phyloP scores from a whole-genome alignment of 179 eudicot species.

The Nepenthes alata region DNA sequence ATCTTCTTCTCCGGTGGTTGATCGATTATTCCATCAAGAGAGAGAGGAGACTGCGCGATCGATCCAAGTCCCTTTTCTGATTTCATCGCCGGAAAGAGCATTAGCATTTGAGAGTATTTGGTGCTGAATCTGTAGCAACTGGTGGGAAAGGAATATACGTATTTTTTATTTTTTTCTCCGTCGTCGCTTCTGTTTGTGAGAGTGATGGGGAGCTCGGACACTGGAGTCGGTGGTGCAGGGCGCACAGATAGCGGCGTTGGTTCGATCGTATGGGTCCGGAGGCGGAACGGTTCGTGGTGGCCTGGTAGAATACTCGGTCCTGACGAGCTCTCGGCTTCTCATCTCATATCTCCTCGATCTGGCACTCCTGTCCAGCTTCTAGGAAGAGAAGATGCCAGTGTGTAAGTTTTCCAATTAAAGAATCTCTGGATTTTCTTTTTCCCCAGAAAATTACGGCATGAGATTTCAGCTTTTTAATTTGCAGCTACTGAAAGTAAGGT shows the following conservation, averaged over 20 bases:
- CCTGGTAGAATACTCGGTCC: constrained; percentile 84
- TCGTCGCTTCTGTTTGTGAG: neutral
- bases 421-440: neutral
- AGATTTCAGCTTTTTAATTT: no score
- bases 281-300: constrained; percentile 99
- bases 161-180: neutral
- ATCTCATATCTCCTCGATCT: constrained; percentile 85
- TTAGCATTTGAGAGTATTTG: neutral
- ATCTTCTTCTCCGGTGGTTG: constrained; percentile 41
- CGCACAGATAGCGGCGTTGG: constrained; percentile 45
- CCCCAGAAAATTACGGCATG: no score
- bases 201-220: constrained; percentile 43
- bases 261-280: constrained; percentile 83
- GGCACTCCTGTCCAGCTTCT: constrained; percentile 96
- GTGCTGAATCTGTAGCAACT: neutral
- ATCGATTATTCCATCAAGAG: neutral
- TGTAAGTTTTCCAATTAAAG: constrained; percentile 40
- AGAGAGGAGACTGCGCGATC: neutral
- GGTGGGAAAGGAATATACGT: neutral
- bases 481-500: no score
- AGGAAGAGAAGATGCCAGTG: constrained; percentile 93
- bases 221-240: constrained; percentile 23
- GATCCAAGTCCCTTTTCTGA: neutral
- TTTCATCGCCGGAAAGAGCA: neutral
- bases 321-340: constrained; percentile 63